phyloP scores from a whole-genome alignment of 1,284 basidiomycete species.

The Porodaedalea pini region DNA sequence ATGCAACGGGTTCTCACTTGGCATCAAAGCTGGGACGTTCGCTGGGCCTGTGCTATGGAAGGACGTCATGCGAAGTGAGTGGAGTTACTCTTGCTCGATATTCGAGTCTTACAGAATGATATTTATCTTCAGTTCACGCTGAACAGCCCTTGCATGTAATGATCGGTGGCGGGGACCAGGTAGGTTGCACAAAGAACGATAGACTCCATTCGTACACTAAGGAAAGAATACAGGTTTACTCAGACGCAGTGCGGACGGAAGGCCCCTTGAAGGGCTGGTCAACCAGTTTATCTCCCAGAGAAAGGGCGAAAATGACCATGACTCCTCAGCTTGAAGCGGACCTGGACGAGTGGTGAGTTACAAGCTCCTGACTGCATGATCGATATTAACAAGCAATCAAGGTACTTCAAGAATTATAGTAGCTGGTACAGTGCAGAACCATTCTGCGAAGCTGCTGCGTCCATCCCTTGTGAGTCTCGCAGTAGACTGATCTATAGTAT shows the following conservation, averaged over 20 bases:
- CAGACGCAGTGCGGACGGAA: conserved; percentile 22
- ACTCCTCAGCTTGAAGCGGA: conserved; percentile 14
- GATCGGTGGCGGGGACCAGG: conserved; percentile 37
- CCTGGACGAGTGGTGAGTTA: conserved; percentile 22
- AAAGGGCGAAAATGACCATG: conserved; percentile 18
- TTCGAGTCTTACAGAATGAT: not conserved
- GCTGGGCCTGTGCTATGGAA: conserved; percentile 25
- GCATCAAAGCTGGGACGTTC: conserved; percentile 19
- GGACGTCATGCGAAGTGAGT: conserved; percentile 23
- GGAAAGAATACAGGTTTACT: conserved; percentile 23
- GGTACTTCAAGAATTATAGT: conserved; percentile 24
- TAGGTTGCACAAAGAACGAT: not conserved
- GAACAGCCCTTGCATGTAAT: conserved; percentile 43
- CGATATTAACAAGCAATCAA: not conserved
- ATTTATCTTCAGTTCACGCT: conserved; percentile 16
- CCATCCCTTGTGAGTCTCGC: conserved; percentile 18
- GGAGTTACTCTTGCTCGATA: not conserved
- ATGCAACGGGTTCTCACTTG: conserved; percentile 25
- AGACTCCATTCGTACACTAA: not conserved
- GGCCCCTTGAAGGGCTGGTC: conserved; percentile 24
- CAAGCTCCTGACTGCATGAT: not conserved
- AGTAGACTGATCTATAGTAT: conserved; percentile 14
- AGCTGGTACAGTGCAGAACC: conserved; percentile 19
- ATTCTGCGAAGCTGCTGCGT: conserved; percentile 18
- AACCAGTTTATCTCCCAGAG: conserved; percentile 6